Evolutionary conservation across 2,329 filamentous ascomycete species (phyloP).

Genomic region (Pseudogymnoascus sp.): DNA sequence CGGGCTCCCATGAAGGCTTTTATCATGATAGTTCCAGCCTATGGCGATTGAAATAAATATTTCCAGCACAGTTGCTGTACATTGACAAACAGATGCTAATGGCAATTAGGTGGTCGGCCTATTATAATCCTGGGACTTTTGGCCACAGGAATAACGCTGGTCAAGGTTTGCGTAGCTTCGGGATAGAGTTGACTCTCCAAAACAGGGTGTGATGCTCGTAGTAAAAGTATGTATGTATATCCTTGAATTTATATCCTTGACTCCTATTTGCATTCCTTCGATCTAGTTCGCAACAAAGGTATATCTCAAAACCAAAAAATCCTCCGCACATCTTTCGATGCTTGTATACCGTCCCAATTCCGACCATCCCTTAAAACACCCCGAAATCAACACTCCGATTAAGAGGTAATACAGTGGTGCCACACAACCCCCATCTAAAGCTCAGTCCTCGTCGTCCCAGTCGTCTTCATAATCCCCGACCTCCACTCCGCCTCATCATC

Average conservation of each 20-base stretch:
- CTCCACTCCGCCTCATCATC: constrained; percentile 12
- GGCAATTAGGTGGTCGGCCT: too few species aligned
- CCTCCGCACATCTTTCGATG: not conserved
- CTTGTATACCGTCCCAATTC: not conserved
- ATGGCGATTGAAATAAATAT: too few species aligned
- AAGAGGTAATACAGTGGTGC: not conserved
- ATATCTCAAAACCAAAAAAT: not conserved
- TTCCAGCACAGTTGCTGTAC: too few species aligned
- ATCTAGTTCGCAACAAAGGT: not conserved
- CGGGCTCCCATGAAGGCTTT: too few species aligned
- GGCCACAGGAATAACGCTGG: too few species aligned
- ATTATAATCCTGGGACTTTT: too few species aligned
- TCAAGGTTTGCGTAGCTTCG: not conserved
- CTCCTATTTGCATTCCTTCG: not conserved
- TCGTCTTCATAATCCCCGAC: constrained; percentile 15
- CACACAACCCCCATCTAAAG: constrained; percentile 15
- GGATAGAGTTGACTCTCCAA: not conserved
- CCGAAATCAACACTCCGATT: not conserved
- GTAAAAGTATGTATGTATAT: not conserved
- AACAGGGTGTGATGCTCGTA: not conserved
- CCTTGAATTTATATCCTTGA: not conserved
- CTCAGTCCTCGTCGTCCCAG: constrained; percentile 13
- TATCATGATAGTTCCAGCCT: too few species aligned
- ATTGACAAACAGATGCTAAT: too few species aligned
- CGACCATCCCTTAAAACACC: not conserved